A percentile compares a stretch with the other conserved stretches of the same genome.
Evolutionary conservation across 495 filamentous ascomycete genomes (phyloP).

Genomic region (Cenococcum geophilum): DNA sequence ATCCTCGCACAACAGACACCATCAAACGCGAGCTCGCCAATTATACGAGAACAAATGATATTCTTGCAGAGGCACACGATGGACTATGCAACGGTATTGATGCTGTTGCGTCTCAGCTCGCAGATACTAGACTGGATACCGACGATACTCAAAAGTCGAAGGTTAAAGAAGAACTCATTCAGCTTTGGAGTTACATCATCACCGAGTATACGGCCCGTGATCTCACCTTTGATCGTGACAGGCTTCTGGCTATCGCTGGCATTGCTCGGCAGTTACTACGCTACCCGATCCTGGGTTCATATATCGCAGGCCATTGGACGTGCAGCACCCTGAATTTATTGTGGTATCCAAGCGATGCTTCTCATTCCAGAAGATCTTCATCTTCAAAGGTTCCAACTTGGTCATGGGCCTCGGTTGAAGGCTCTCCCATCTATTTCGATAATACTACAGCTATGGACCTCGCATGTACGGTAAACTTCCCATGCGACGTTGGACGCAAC

Average conservation of each 20-base stretch:
- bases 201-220: conserved; percentile 24
- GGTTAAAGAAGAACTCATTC: conserved; percentile 14
- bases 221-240: conserved; percentile 32
- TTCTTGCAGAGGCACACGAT: background rate
- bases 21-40: conserved; percentile 27
- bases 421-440: conserved; percentile 27
- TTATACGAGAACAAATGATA: background rate
- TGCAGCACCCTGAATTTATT: conserved; percentile 19
- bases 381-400: conserved; percentile 19
- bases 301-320: conserved; percentile 39
- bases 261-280: conserved; percentile 28
- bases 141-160: conserved; percentile 3
- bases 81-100: conserved; percentile 13
- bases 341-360: conserved; percentile 28
- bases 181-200: conserved; percentile 29
- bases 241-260: conserved; percentile 35
- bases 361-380: conserved; percentile 11
- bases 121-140: conserved; percentile 11
- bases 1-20: conserved; percentile 22
- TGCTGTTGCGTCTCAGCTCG: conserved; percentile 24
- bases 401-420: conserved; percentile 30
- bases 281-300: conserved; percentile 22
- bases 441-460: conserved; percentile 27
- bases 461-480: conserved; percentile 21
- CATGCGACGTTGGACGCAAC: conserved; percentile 9